Conservation (phyloP, 2,329 filamentous ascomycete genomes). For the Orbilia javanica region DNA sequence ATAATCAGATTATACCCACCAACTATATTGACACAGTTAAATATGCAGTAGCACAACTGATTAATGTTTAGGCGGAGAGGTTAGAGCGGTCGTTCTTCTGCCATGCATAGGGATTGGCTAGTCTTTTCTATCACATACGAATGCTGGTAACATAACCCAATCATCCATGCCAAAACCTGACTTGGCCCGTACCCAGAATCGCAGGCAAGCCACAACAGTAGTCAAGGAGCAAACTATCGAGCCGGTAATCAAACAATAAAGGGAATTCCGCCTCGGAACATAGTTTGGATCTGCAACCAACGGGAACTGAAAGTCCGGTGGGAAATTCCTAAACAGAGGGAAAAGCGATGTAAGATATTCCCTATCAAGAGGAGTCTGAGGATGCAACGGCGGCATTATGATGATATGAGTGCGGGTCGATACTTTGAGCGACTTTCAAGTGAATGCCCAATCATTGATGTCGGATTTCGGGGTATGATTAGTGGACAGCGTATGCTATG, state of each 20-base stretch:
- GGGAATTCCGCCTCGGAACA: constrained; percentile 36
- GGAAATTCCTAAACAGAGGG: constrained; percentile 43
- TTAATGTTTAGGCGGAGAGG: neutral
- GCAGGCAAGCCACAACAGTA: constrained; percentile 42
- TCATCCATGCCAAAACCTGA: constrained; percentile 54
- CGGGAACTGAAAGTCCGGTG: constrained; percentile 46
- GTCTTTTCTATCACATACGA: constrained; percentile 31
- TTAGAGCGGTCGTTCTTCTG: neutral
- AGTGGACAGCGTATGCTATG: no score
- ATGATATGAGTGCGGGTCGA: neutral
- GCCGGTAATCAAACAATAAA: constrained; percentile 44
- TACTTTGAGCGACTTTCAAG: constrained; percentile 1
- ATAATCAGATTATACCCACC: constrained; percentile 29
- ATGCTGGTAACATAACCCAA: constrained; percentile 56
- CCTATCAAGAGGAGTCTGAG: constrained; percentile 46
- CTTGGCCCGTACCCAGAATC: constrained; percentile 53
- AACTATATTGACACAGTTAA: constrained; percentile 56
- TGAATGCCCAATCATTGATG: neutral
- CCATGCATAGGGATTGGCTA: no score
- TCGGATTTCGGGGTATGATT: no score
- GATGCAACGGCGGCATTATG: constrained; percentile 42
- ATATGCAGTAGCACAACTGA: constrained; percentile 46
- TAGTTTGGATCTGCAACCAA: constrained; percentile 37
- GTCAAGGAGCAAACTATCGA: constrained; percentile 46
- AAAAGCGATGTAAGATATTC: constrained; percentile 51